Conservation (phyloP, 805 yeast species). For the Pichia manshurica region DNA sequence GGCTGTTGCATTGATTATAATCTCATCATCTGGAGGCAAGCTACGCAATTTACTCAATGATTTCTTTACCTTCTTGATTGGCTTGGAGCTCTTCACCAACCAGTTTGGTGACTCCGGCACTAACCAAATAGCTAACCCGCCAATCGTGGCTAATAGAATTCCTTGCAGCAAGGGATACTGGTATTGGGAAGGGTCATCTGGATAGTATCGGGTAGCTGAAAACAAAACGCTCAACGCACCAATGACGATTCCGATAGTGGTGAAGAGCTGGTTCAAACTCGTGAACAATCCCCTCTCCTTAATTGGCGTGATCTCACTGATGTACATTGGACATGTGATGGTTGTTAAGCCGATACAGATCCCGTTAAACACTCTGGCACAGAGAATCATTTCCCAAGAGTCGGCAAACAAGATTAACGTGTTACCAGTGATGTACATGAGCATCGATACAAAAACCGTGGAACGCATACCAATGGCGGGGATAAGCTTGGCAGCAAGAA, state of each 20-base stretch:
- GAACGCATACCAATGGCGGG: slow-evolving; percentile 24
- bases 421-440: slow-evolving; percentile 21
- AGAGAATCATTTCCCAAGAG: slow-evolving; percentile 22
- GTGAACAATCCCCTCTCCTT: slow-evolving; percentile 28
- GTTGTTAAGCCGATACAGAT: slow-evolving; percentile 28
- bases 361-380: slow-evolving; percentile 30
- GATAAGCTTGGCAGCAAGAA: slow-evolving; percentile 21
- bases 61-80: slow-evolving; percentile 14
- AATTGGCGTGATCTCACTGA: slow-evolving; percentile 32
- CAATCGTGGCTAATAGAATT: slow-evolving; percentile 5
- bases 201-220: slow-evolving; percentile 13
- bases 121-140: slow-evolving; percentile 19
- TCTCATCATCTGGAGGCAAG: slow-evolving; percentile 19
- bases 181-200: slow-evolving; percentile 17
- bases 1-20: slow-evolving; percentile 18
- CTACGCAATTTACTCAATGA: slow-evolving; percentile 21
- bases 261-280: slow-evolving; percentile 30
- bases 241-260: slow-evolving; percentile 30
- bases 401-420: slow-evolving; percentile 16
- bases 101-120: slow-evolving; percentile 34
- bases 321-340: slow-evolving; percentile 33
- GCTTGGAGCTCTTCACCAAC: slow-evolving; percentile 16
- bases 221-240: slow-evolving; percentile 26
- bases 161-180: slow-evolving; percentile 20
- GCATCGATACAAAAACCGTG: slow-evolving; percentile 22